Base-by-base conservation (phyloP, 495 filamentous ascomycete species). In the Aspergillus mulundensis region DNA sequence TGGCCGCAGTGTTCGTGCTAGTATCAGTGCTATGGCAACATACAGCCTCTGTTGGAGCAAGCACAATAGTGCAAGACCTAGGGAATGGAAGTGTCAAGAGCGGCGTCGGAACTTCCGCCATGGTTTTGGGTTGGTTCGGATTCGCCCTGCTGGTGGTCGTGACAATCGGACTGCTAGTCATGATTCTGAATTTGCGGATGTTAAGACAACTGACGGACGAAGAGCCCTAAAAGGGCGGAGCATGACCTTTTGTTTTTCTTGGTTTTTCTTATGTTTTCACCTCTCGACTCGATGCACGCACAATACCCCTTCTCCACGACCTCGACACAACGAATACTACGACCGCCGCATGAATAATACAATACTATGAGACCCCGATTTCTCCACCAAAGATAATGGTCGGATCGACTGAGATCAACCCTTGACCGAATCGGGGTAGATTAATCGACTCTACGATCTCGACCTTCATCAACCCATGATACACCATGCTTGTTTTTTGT, bases 121-220 rank as follows among this genome's bases (percentile, higher is more conserved):
- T 97, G 90, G 88, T 97, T 25, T 79, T 97, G 62, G 93, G 93
- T 23, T 97, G 93, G 93, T 97, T 97, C 70, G 88, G 90, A 14
- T 97, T 97, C 64, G 88, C 87, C 30, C 65, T 97, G 55, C 77
- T 97, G 58, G 93, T 97, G 52, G 84, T 97, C 32, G 91, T 96
- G 25, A 96, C 93, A 16, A 95, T 97, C 66, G 93, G 93, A 21
- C 70, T 97, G 69, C 76, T 97, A 36, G 87, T 97, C 60, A 97
- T 97, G 93, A 95, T 95, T 58, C 73, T 96, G 67, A 95, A 90
- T 73, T 90, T 96, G 61, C 79, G 82, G 30, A 75, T 95, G 25
- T 70, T 94, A 64, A 69, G 80, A 24, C 66, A 76, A 51, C 66
- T 82, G 68, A 80, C 79, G 11, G 79, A 82, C 56, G 77, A 80